These are phyloP conservation scores for Penicillium glabrum DNA, from an alignment of 2,329 filamentous ascomycete species.

Conservation along the genomic window DNA sequence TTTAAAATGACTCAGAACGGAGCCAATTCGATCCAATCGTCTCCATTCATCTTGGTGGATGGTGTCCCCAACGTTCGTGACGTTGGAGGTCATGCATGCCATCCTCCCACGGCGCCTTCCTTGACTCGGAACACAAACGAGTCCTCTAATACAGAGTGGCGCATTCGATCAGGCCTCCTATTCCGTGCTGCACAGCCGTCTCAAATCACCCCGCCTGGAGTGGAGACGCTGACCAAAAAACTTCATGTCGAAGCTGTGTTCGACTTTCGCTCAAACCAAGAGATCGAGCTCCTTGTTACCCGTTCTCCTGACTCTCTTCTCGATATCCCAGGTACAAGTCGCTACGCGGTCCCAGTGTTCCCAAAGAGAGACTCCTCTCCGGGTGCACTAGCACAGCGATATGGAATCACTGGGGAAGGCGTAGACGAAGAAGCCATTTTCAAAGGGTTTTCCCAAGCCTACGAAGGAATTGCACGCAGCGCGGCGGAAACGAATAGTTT, in stretches of 20 bases:
- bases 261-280: slow-evolving; percentile 62
- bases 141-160: slow-evolving; percentile 18
- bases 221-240: slow-evolving; percentile 48
- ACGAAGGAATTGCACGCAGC: slow-evolving; percentile 57
- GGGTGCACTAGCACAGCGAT: background rate
- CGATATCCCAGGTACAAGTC: slow-evolving; percentile 50
- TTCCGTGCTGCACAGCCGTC: slow-evolving; percentile 71
- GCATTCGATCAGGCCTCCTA: slow-evolving; percentile 55
- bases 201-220: slow-evolving; percentile 55
- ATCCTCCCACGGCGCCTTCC: slow-evolving; percentile 19
- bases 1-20: background rate
- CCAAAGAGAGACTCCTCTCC: background rate
- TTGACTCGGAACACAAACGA: background rate
- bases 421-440: background rate
- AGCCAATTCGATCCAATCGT: background rate
- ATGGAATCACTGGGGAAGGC: background rate
- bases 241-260: slow-evolving; percentile 66
- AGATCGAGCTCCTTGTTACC: slow-evolving; percentile 33
- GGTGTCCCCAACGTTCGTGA: slow-evolving; percentile 70
- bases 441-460: slow-evolving; percentile 53
- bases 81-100: slow-evolving; percentile 55
- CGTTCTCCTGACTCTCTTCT: slow-evolving; percentile 38
- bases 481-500: slow-evolving; percentile 43
- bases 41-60: slow-evolving; percentile 1
- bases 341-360: slow-evolving; percentile 64